Evolutionary conservation across 2,329 filamentous ascomycete species (phyloP), one percentile per base, ranked within the genome.

Genomic region (Clathrospora elynae): DNA sequence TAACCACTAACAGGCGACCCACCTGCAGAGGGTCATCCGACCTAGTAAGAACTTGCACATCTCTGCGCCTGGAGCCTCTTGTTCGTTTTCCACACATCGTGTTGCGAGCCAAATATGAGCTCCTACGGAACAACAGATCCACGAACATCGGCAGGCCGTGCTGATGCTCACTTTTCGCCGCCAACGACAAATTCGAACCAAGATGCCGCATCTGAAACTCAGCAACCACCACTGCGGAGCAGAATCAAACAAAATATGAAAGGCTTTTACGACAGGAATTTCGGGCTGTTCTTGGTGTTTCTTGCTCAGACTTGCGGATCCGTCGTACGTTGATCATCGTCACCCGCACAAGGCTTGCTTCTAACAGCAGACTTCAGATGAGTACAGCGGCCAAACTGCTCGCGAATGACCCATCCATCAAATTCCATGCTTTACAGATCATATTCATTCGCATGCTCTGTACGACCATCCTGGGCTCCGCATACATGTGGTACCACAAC

Each of bases 381-480:
- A 61, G 56, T 19, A 59, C 47, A 1, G 56, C 57, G 10, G 59
- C 59, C 4, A 61, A 61, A 28, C 28, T 63, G 3, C 42, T 63
- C 6, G 49, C 59, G 3, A 60, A 58, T n/a, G 53, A 55, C 10
- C 59, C 60, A 12, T 50, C 55, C 18, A 57, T 52, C 8, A 57
- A 57, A 12, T 61, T 61, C n/a, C 59, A 63, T 23, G 58, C 58
- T n/a, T 33, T 60, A 29, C 58, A 79, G 71, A 84, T 95, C 50
- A 79, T 95, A 10, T 90, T 95, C 58, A 80, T 82, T 6, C 81
- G 90, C 40, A 90, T 93, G 82, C 74, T 75, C 41, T 78, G 90
- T 46, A 95, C 90, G 0, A 75, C 81, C 2, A 31, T 86, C 2
- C 75, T 84, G 34, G 85, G 85, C 45, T 79, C 78, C 32, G 45